Evolutionary conservation across 2,329 filamentous ascomycete genomes (phyloP).

Genomic region (Ascocoryne sarcoides): DNA sequence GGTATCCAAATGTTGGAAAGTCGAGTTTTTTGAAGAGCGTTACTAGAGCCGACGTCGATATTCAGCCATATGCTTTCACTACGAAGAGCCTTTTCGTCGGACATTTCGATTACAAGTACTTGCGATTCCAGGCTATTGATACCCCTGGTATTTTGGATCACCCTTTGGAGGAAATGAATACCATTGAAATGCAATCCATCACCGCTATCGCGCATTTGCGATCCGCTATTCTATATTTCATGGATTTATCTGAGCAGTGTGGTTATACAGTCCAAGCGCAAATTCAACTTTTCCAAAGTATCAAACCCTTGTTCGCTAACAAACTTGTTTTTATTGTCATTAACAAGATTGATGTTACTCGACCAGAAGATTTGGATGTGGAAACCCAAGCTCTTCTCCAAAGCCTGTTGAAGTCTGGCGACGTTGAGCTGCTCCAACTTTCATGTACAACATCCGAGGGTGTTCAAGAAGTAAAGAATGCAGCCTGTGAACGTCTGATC

Average conservation of each 20-base stretch:
- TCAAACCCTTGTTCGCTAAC: constrained; percentile 94
- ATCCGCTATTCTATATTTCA: constrained; percentile 94
- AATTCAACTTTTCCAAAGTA: constrained; percentile 90
- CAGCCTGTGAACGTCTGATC: constrained; percentile 84
- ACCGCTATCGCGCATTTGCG: constrained; percentile 95
- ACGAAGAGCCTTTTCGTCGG: constrained; percentile 96
- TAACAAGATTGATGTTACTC: constrained; percentile 95
- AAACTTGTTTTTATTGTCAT: constrained; percentile 94
- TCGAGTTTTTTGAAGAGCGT: constrained; percentile 90
- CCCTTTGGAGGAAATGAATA: constrained; percentile 98
- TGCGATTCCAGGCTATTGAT: constrained; percentile 87
- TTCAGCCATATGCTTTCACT: constrained; percentile 97
- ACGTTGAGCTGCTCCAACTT: constrained; percentile 86
- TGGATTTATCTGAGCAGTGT: constrained; percentile 95
- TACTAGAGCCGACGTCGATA: constrained; percentile 89
- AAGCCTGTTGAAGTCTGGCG: constrained; percentile 71
- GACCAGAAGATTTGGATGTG: constrained; percentile 76
- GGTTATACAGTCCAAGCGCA: constrained; percentile 90
- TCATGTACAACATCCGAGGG: constrained; percentile 94
- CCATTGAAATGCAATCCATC: constrained; percentile 98
- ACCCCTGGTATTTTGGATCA: constrained; percentile 98
- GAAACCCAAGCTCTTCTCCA: constrained; percentile 73
- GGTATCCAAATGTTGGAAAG: constrained; percentile 97
- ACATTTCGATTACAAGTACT: constrained; percentile 95
- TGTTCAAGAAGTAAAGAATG: constrained; percentile 90